These are phyloP conservation scores for Kwoniella sp. DNA, from an alignment of 768 basidiomycete genomes.

Conservation along the genomic window DNA sequence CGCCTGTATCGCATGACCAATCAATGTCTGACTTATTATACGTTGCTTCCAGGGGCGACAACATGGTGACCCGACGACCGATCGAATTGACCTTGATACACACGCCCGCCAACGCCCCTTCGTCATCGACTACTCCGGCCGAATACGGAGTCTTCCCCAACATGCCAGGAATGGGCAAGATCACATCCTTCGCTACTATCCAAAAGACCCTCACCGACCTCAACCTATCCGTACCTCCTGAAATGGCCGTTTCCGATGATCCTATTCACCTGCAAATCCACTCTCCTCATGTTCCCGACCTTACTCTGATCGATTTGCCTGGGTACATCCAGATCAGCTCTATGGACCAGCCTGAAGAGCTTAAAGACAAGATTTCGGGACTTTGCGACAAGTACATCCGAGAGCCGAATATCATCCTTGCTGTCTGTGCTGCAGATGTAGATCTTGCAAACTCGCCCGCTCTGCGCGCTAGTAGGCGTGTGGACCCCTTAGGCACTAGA, in stretches of 20 bases:
- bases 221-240: constrained; percentile 87
- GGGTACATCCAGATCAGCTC: constrained; percentile 95
- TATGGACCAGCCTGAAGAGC: constrained; percentile 88
- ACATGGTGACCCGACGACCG: constrained; percentile 98
- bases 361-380: constrained; percentile 86
- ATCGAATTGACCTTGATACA: constrained; percentile 97
- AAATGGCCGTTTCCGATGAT: constrained; percentile 86
- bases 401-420: constrained; percentile 99
- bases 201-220: constrained; percentile 92
- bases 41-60: constrained; percentile 73
- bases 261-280: constrained; percentile 97
- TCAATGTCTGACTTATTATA: neutral
- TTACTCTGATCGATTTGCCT: constrained; percentile 94
- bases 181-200: constrained; percentile 86
- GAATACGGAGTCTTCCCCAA: constrained; percentile 96
- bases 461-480: constrained; percentile 83
- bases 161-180: constrained; percentile 76
- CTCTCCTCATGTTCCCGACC: constrained; percentile 91
- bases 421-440: constrained; percentile 96
- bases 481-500: constrained; percentile 90
- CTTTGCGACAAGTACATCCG: constrained; percentile 96
- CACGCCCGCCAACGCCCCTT: constrained; percentile 65
- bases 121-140: constrained; percentile 59
- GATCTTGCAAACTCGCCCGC: constrained; percentile 98
- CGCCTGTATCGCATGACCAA: neutral